phyloP scores from a whole-genome alignment of 192 early-diverging fungal species.

The Phlyctochytrium bullatum region DNA sequence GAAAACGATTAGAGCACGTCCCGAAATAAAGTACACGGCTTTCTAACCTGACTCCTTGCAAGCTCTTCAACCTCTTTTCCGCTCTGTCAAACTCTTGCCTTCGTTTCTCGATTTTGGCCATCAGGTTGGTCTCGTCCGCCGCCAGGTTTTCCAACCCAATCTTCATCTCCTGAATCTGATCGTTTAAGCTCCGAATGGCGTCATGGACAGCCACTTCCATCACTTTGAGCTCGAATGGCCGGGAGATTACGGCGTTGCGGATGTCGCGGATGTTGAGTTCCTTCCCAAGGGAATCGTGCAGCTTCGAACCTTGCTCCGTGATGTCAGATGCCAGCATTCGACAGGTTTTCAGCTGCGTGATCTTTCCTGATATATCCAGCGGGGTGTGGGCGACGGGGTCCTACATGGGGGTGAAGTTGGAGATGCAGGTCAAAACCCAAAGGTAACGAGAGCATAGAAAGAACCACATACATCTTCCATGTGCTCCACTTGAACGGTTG shows the following conservation, averaged over 20 bases:
- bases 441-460: too few relatives aligned
- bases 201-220: slow-evolving; percentile 44
- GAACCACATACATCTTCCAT: slow-evolving; percentile 28
- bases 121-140: slow-evolving; percentile 46
- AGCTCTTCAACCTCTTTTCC: slow-evolving; percentile 46
- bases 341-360: slow-evolving; percentile 42
- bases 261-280: slow-evolving; percentile 45
- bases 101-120: slow-evolving; percentile 57
- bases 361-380: slow-evolving; percentile 42
- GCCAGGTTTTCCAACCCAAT: slow-evolving; percentile 34
- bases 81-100: slow-evolving; percentile 50
- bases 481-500: slow-evolving; percentile 15
- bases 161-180: slow-evolving; percentile 30
- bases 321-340: slow-evolving; percentile 43
- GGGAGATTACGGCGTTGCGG: slow-evolving; percentile 39
- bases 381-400: slow-evolving; percentile 24
- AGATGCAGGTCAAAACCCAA: background rate
- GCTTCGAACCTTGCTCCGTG: slow-evolving; percentile 42
- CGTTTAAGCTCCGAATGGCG: slow-evolving; percentile 29
- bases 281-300: slow-evolving; percentile 45
- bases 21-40: background rate
- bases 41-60: slow-evolving; percentile 54
- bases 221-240: slow-evolving; percentile 45
- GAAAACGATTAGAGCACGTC: background rate
- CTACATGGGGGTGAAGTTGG: background rate